Evolutionary conservation across 2,329 filamentous ascomycete genomes (phyloP).

Genomic region (Pezizomycotina sp.): DNA sequence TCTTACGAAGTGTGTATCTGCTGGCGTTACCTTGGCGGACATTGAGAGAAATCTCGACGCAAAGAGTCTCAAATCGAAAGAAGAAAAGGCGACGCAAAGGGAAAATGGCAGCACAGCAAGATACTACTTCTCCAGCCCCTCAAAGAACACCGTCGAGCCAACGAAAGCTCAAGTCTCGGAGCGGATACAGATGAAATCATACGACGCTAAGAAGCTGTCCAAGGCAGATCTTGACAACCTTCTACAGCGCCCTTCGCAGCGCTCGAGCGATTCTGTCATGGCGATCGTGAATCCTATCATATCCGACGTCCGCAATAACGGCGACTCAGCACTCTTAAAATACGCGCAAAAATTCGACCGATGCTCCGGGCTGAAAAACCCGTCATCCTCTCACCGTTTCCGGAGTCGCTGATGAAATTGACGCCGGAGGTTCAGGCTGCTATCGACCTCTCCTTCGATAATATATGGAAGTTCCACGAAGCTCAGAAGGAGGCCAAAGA

Average conservation of each 20-base stretch:
- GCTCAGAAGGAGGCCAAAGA: constrained; percentile 75
- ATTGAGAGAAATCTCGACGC: constrained; percentile 84
- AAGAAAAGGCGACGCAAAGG: constrained; percentile 84
- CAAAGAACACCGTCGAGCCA: neutral
- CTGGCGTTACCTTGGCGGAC: constrained; percentile 71
- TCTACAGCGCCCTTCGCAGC: constrained; percentile 78
- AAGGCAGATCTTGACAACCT: constrained; percentile 51
- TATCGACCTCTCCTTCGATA: constrained; percentile 88
- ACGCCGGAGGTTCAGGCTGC: constrained; percentile 68
- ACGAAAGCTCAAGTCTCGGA: constrained; percentile 5
- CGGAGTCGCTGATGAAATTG: constrained; percentile 68
- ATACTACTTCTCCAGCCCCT: constrained; percentile 23
- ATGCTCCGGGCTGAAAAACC: constrained; percentile 74
- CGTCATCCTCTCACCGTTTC: constrained; percentile 85
- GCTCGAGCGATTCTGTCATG: constrained; percentile 85
- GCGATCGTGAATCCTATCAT: constrained; percentile 84
- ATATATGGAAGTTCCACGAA: constrained; percentile 84
- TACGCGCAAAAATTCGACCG: constrained; percentile 98
- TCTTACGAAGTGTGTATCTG: constrained; percentile 69
- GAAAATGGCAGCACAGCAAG: constrained; percentile 73
- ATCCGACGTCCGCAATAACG: constrained; percentile 63
- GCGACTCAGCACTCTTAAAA: constrained; percentile 73
- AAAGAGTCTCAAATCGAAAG: constrained; percentile 93
- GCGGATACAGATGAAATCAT: constrained; percentile 65
- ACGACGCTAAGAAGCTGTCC: constrained; percentile 50